These are phyloP conservation scores for Xylaria hypoxylon DNA, from an alignment of 2,329 filamentous ascomycete genomes.

Conservation along the genomic window DNA sequence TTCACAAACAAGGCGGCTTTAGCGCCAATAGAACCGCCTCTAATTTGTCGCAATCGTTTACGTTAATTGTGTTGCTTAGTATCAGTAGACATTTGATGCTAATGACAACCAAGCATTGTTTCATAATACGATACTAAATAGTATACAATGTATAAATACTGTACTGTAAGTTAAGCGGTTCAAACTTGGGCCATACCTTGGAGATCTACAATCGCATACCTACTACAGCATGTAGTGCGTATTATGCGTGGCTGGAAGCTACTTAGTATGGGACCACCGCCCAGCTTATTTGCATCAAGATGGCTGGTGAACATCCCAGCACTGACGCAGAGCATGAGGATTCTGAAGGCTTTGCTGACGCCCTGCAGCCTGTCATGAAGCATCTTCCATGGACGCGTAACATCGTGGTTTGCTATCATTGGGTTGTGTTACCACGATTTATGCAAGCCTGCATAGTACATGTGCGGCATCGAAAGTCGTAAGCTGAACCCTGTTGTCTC, in stretches of 20 bases:
- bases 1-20: slow-evolving; percentile 24
- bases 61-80: not conserved
- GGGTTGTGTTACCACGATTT: slow-evolving; percentile 44
- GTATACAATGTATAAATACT: too few relatives aligned
- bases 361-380: slow-evolving; percentile 29
- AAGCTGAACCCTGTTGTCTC: slow-evolving; percentile 43
- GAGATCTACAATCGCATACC: slow-evolving; percentile 1
- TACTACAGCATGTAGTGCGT: not conserved
- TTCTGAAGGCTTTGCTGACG: slow-evolving; percentile 33
- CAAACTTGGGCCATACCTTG: not conserved
- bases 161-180: not conserved
- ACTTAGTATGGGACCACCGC: slow-evolving; percentile 10
- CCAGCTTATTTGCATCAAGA: slow-evolving; percentile 21
- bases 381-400: slow-evolving; percentile 42
- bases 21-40: slow-evolving; percentile 27
- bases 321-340: slow-evolving; percentile 15
- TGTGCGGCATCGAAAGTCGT: slow-evolving; percentile 32
- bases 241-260: slow-evolving; percentile 28
- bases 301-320: slow-evolving; percentile 33
- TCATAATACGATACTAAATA: not conserved
- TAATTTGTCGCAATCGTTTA: slow-evolving; percentile 31
- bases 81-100: not conserved
- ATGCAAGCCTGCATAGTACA: slow-evolving; percentile 47
- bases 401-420: slow-evolving; percentile 48
- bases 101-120: slow-evolving; percentile 12